These are phyloP conservation scores for Phalaenopsis equestris DNA, from an alignment of 106 monocot genomes.

Conservation along the genomic window DNA sequence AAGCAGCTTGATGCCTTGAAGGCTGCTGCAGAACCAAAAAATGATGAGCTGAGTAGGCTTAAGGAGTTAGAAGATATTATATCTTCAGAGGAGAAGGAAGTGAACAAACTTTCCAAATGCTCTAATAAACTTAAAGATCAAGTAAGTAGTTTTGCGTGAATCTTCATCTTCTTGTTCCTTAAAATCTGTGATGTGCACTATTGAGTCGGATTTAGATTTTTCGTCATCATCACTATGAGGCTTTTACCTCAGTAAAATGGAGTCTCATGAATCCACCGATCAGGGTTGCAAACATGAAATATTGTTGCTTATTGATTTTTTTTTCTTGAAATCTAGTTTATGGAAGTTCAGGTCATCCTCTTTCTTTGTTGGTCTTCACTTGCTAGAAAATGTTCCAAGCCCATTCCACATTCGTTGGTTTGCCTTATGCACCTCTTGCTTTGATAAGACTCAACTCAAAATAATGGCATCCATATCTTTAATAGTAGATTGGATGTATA, in stretches of 20 bases:
- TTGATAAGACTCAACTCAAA: neutral
- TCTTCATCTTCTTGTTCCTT: neutral
- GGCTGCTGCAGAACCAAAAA: slow-evolving; percentile 58
- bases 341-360: neutral
- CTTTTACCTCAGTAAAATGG: neutral
- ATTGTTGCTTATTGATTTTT: neutral
- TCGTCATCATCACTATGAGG: neutral
- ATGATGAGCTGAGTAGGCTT: slow-evolving; percentile 57
- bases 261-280: neutral
- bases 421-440: neutral
- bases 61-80: slow-evolving; percentile 59
- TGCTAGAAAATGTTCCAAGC: neutral
- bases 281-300: neutral
- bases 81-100: slow-evolving; percentile 49
- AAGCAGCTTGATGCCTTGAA: slow-evolving; percentile 61
- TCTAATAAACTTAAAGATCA: slow-evolving; percentile 67
- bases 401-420: neutral
- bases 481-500: neutral
- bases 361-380: slow-evolving; percentile 4
- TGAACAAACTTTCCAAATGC: slow-evolving; percentile 49
- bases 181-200: neutral
- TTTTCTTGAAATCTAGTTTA: neutral
- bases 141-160: slow-evolving; percentile 23
- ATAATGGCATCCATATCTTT: neutral
- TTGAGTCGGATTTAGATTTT: neutral